These are phyloP conservation scores for Yamadazyma friedrichii DNA, from an alignment of 1,139 yeast genomes.

Conservation along the genomic window DNA sequence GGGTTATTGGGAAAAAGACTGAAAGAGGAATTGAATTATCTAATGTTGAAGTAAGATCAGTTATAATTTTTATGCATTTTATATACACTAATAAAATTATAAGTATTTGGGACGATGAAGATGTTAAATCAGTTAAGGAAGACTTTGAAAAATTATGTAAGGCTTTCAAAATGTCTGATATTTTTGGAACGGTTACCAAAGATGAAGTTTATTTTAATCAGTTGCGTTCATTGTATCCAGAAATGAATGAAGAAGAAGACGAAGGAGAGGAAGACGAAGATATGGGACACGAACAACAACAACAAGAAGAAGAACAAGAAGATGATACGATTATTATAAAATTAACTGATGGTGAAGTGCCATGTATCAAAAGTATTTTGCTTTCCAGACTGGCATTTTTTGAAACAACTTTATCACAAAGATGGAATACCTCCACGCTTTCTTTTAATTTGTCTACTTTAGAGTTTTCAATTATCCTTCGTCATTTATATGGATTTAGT, in stretches of 20 bases:
- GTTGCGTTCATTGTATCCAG: constrained; percentile 14
- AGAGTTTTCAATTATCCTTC: constrained; percentile 53
- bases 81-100: constrained; percentile 31
- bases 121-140: constrained; percentile 19
- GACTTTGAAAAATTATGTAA: constrained; percentile 20
- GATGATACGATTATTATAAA: constrained; percentile 14
- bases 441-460: constrained; percentile 40
- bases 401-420: constrained; percentile 52
- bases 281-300: neutral
- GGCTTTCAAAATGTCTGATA: constrained; percentile 20
- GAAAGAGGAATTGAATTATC: constrained; percentile 13
- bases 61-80: constrained; percentile 33
- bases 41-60: constrained; percentile 23
- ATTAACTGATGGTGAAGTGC: constrained; percentile 40
- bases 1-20: constrained; percentile 24
- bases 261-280: neutral
- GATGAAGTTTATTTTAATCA: constrained; percentile 12
- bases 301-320: neutral
- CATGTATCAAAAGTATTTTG: constrained; percentile 53
- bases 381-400: constrained; percentile 62
- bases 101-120: constrained; percentile 26
- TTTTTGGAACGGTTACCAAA: constrained; percentile 16
- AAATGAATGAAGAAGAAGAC: neutral
- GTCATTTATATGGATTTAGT: constrained; percentile 58
- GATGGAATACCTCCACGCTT: constrained; percentile 45